Conservation (phyloP, 2,329 filamentous ascomycete genomes). For the Parastagonospora nodorum region DNA sequence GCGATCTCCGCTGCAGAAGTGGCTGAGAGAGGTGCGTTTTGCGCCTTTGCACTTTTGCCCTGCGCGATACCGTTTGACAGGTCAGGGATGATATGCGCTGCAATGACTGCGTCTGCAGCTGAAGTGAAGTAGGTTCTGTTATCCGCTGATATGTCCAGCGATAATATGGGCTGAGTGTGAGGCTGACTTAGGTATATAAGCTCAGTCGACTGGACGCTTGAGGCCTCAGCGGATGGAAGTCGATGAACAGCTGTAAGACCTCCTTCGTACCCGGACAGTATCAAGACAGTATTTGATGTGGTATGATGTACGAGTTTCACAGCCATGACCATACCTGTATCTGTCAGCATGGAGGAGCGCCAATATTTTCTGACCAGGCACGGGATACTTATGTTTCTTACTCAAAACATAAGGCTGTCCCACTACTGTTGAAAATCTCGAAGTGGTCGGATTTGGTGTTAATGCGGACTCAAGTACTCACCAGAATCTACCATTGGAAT, state of each 20-base stretch:
- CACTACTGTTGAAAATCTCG: too few relatives aligned
- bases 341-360: slow-evolving; percentile 35
- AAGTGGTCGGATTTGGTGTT: too few relatives aligned
- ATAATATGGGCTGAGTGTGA: slow-evolving; percentile 82
- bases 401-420: too few relatives aligned
- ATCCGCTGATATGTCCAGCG: slow-evolving; percentile 51
- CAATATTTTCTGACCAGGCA: not conserved
- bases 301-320: slow-evolving; percentile 52
- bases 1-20: not conserved
- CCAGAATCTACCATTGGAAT: slow-evolving; percentile 51
- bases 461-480: slow-evolving; percentile 14
- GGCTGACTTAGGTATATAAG: slow-evolving; percentile 67
- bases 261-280: slow-evolving; percentile 84
- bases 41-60: too few relatives aligned
- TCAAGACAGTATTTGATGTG: slow-evolving; percentile 54
- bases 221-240: slow-evolving; percentile 47
- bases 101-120: slow-evolving; percentile 78
- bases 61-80: not conserved
- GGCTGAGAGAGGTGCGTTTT: not conserved
- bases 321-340: slow-evolving; percentile 86
- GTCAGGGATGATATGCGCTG: slow-evolving; percentile 71
- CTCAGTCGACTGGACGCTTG: slow-evolving; percentile 44
- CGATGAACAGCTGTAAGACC: slow-evolving; percentile 73
- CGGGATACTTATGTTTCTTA: too few relatives aligned
- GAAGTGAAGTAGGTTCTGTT: slow-evolving; percentile 74